Percentiles rank a stretch among this genome's conserved stretches.
Evolutionary conservation across 2,329 filamentous ascomycete species (phyloP).

Genomic region (Exophiala bonariae): DNA sequence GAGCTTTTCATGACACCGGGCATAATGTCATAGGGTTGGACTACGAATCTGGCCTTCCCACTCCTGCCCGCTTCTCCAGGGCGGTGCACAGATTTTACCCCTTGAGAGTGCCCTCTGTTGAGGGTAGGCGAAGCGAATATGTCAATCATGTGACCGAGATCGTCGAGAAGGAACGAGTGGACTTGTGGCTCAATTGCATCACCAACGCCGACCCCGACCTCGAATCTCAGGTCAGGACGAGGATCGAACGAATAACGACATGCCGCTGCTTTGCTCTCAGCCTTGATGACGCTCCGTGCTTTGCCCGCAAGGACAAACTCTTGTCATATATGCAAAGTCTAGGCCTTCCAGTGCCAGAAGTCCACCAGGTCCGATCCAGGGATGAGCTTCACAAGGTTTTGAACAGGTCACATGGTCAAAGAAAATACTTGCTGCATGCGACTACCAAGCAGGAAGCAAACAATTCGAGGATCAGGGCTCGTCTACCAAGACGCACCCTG

Average conservation of each 20-base stretch:
- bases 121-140: slow-evolving; percentile 50
- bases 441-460: slow-evolving; percentile 37
- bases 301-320: slow-evolving; percentile 13
- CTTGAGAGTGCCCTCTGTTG: slow-evolving; percentile 36
- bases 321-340: slow-evolving; percentile 12
- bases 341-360: slow-evolving; percentile 49
- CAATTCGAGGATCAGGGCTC: slow-evolving; percentile 57
- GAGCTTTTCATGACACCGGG: slow-evolving; percentile 64
- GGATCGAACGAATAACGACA: slow-evolving; percentile 56
- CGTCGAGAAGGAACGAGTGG: slow-evolving; percentile 59
- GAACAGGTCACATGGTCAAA: slow-evolving; percentile 37
- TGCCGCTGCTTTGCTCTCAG: slow-evolving; percentile 49
- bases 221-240: slow-evolving; percentile 64
- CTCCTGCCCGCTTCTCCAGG: slow-evolving; percentile 60
- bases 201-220: slow-evolving; percentile 63
- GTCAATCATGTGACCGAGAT: slow-evolving; percentile 58
- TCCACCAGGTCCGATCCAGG: slow-evolving; percentile 54
- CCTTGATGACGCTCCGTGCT: slow-evolving; percentile 4
- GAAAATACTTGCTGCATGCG: slow-evolving; percentile 64
- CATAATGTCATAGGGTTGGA: slow-evolving; percentile 72
- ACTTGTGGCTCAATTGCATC: slow-evolving; percentile 74
- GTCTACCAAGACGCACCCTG: slow-evolving; percentile 56
- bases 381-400: slow-evolving; percentile 58
- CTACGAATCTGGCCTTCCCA: slow-evolving; percentile 51
- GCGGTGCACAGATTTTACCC: slow-evolving; percentile 58